Evolutionary conservation across 2,329 filamentous ascomycete genomes (phyloP).

Genomic region (Talaromyces sp.): DNA sequence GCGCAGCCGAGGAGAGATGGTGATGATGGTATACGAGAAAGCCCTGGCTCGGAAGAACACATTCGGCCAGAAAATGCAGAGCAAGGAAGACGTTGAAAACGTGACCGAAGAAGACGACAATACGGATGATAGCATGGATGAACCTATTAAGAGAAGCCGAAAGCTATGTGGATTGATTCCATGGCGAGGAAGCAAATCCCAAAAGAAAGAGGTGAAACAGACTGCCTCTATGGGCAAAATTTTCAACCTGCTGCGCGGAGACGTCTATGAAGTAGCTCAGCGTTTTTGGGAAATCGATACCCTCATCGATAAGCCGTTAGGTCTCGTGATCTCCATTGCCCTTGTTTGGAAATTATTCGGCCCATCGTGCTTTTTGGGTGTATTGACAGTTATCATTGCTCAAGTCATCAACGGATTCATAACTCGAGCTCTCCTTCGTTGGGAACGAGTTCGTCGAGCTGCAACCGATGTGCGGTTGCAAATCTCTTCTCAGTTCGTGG

Average conservation of each 20-base stretch:
- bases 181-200: slow-evolving; percentile 15
- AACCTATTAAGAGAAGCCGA: slow-evolving; percentile 9
- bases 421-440: slow-evolving; percentile 60
- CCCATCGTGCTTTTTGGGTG: slow-evolving; percentile 69
- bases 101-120: slow-evolving; percentile 12
- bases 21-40: slow-evolving; percentile 80
- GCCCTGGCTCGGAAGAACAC: slow-evolving; percentile 62
- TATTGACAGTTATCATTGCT: slow-evolving; percentile 63
- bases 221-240: slow-evolving; percentile 86
- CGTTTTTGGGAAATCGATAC: slow-evolving; percentile 80
- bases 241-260: slow-evolving; percentile 71
- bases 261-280: slow-evolving; percentile 35
- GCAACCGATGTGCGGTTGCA: slow-evolving; percentile 76
- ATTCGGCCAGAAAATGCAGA: slow-evolving; percentile 29
- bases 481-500: slow-evolving; percentile 78
- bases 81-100: slow-evolving; percentile 20
- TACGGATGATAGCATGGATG: slow-evolving; percentile 14
- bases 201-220: slow-evolving; percentile 36
- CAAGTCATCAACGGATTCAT: slow-evolving; percentile 66
- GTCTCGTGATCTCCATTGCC: slow-evolving; percentile 66
- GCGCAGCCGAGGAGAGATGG: slow-evolving; percentile 75
- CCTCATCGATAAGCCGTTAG: slow-evolving; percentile 71
- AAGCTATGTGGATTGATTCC: slow-evolving; percentile 8
- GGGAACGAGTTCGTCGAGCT: slow-evolving; percentile 65
- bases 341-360: slow-evolving; percentile 76